Evolutionary conservation across 129 eudicot species (phyloP), one percentile per base, ranked within the genome.

Genomic region (Flaveria sonorensis): DNA sequence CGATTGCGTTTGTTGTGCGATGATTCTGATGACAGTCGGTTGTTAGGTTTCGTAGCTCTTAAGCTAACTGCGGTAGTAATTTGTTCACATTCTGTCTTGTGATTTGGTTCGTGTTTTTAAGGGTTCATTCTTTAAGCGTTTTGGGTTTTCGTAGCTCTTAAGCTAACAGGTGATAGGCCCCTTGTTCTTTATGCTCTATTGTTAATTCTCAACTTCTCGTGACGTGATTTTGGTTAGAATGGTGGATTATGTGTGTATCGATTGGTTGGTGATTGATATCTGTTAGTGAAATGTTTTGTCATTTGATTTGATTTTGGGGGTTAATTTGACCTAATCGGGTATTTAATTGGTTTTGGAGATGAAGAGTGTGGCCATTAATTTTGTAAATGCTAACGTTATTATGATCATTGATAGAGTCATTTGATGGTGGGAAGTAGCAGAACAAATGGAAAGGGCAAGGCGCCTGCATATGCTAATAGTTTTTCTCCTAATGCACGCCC

Each of bases 391-490:
- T 66, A 3, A 13, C 43, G 78, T 66, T 21, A 15, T 3, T 20
- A 30, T 56, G 75, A 51, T 69, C 11, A 65, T 79, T 79, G 62
- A 15, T 75, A 82, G 86, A 46, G 32, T 74, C 32, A 47, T 70
- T 70, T 70, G 77, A 77, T 64, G 76, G 84, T 84, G 91, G 89
- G 85, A 64, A 75, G 63, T 81, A 63, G 77, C 73, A 78, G 76
- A 70, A 67, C 42, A 67, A 77, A 78, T 13, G 82, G 80, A 14
- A 74, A 82, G 74, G 85, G 77, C 67, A 80, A 85, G 45, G 82
- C 85, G 6, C 83, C 89, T 53, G 80, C 42, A 46, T 71, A 50
- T 59, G 13, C 77, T 72, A 70, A 43, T 73, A 71, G 36, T 45
- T 43, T 66, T 77, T 71, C 68, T 50, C 30, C 61, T 7, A 5